phyloP scores from a whole-genome alignment of 2,329 filamentous ascomycete species.

The Gaeumannomyces tritici region DNA sequence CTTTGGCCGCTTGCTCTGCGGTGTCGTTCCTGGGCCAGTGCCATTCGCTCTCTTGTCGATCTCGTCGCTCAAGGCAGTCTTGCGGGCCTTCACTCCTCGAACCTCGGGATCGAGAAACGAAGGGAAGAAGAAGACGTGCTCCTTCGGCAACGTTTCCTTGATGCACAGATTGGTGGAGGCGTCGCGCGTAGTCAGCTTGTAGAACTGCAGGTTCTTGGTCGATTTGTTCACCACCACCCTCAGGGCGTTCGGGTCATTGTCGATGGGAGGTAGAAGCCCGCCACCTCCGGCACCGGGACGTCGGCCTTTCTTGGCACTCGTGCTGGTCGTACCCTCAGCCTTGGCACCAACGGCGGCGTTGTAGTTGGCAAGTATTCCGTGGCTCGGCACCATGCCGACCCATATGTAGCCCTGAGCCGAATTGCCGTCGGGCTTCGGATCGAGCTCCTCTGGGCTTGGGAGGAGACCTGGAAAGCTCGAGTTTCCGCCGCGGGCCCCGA shows the following conservation, averaged over 20 bases:
- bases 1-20: background rate
- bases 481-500: too few relatives aligned
- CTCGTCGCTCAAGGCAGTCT: background rate
- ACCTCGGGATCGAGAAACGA: background rate
- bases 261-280: background rate
- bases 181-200: background rate
- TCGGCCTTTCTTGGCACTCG: background rate
- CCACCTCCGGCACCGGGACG: too few relatives aligned
- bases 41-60: background rate
- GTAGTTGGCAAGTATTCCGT: background rate
- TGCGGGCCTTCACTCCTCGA: background rate
- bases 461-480: background rate
- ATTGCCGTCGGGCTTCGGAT: background rate
- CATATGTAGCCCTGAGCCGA: background rate
- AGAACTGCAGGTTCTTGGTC: background rate
- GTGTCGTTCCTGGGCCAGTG: background rate
- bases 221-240: background rate
- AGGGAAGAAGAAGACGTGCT: conserved; percentile 1
- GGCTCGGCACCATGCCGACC: conserved; percentile 1
- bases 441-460: background rate
- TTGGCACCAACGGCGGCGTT: background rate
- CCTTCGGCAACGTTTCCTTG: background rate
- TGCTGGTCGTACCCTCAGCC: background rate
- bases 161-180: background rate
- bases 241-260: background rate